These are phyloP conservation scores for Camillea tinctor DNA, from an alignment of 2,329 filamentous ascomycete species.

Conservation along the genomic window DNA sequence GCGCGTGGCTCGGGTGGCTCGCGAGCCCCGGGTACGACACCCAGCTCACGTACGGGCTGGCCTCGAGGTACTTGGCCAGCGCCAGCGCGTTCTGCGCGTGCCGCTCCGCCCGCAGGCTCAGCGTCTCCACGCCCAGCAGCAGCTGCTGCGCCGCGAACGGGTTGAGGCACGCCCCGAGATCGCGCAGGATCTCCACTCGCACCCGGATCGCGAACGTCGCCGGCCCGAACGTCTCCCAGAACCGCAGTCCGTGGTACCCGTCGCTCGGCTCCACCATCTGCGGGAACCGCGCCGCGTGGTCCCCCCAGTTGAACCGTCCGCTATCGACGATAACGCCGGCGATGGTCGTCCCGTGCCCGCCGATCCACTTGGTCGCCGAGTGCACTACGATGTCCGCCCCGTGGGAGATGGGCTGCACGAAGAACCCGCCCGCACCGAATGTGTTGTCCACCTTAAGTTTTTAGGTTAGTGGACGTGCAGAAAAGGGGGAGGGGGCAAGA, in stretches of 20 bases:
- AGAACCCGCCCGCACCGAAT: conserved; percentile 91
- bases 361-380: conserved; percentile 96
- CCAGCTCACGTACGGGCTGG: conserved; percentile 82
- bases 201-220: conserved; percentile 81
- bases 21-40: conserved; percentile 89
- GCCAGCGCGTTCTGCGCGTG: conserved; percentile 81
- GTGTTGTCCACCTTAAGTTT: conserved; percentile 79
- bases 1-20: conserved; percentile 74
- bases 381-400: conserved; percentile 93
- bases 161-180: conserved; percentile 79
- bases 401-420: conserved; percentile 80
- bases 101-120: conserved; percentile 81
- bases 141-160: conserved; percentile 93
- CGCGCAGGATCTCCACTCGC: conserved; percentile 85
- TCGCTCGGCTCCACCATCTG: conserved; percentile 87
- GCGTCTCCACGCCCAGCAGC: conserved; percentile 82
- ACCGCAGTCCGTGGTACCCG: conserved; percentile 90
- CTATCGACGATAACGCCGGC: conserved; percentile 83
- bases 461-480: background rate
- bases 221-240: conserved; percentile 87
- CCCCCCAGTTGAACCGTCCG: conserved; percentile 93
- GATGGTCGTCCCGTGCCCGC: conserved; percentile 90
- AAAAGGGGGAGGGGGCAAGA: too few relatives aligned
- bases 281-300: conserved; percentile 79
- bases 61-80: conserved; percentile 79